A percentile compares a stretch with the other conserved stretches of the same genome.
Conservation (phyloP, 306 rosid genomes). For the Ormosia emarginata region DNA sequence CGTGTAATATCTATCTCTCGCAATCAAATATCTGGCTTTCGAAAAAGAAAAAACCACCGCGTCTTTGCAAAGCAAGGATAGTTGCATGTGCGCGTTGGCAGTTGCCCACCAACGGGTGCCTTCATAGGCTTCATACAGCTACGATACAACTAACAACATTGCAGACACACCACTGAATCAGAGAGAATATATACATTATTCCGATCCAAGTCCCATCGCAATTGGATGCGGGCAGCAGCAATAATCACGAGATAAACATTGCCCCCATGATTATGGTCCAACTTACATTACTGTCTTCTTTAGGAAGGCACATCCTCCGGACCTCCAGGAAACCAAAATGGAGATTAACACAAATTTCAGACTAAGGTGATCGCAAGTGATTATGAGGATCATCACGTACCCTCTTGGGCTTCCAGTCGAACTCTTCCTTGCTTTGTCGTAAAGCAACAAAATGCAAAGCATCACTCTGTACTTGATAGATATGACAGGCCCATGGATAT, state of each 20-base stretch:
- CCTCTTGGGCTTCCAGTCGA: constrained; percentile 71
- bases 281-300: background rate
- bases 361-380: constrained; percentile 32
- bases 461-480: constrained; percentile 83
- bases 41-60: background rate
- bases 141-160: background rate
- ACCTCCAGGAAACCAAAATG: background rate
- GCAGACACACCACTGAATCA: background rate
- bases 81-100: background rate
- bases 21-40: background rate
- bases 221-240: background rate
- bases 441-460: constrained; percentile 88
- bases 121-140: background rate
- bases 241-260: background rate
- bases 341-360: background rate
- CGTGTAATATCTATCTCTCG: background rate
- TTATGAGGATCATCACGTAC: constrained; percentile 56
- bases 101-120: background rate
- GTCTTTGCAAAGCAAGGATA: background rate
- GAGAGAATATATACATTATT: background rate
- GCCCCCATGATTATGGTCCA: background rate
- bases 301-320: background rate
- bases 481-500: constrained; percentile 87
- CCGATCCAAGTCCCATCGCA: background rate
- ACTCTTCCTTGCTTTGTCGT: constrained; percentile 74